Conservation (phyloP, 2,329 filamentous ascomycete species). For the Epicoccum sorghinum region DNA sequence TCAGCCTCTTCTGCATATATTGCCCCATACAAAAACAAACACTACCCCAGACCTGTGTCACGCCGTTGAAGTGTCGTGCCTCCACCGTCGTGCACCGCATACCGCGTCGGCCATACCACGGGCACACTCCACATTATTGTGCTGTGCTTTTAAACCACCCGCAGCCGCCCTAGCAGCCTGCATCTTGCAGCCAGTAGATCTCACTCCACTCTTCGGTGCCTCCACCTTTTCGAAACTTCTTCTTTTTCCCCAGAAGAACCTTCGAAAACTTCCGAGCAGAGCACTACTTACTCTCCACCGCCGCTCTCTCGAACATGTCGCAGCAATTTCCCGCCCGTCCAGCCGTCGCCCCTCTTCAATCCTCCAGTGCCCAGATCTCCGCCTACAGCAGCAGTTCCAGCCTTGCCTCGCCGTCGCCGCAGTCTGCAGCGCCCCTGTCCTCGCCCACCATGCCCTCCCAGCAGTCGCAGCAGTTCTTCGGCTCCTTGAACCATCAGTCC, state of each 20-base stretch:
- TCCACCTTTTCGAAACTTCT: conserved; percentile 17
- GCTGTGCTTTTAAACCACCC: not conserved
- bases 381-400: conserved; percentile 53
- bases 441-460: conserved; percentile 37
- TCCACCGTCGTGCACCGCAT: conserved; percentile 1
- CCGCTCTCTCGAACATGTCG: conserved; percentile 27
- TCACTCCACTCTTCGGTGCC: not conserved
- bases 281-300: not conserved
- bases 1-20: conserved; percentile 17
- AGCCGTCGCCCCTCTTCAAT: conserved; percentile 46
- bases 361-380: conserved; percentile 34
- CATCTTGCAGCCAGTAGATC: conserved; percentile 1
- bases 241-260: conserved; percentile 11
- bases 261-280: conserved; percentile 1
- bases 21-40: not conserved
- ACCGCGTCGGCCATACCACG: conserved; percentile 12
- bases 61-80: conserved; percentile 1
- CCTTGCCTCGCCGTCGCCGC: conserved; percentile 43
- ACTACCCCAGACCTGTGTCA: not conserved
- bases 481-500: conserved; percentile 28
- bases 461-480: conserved; percentile 12
- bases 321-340: conserved; percentile 33
- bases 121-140: not conserved
- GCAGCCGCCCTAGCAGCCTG: conserved; percentile 13
- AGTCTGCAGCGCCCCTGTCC: conserved; percentile 41